A percentile compares a stretch with the other conserved stretches of the same genome.
Evolutionary conservation across 495 filamentous ascomycete species (phyloP).

Genomic region (Penicillium coffeae): DNA sequence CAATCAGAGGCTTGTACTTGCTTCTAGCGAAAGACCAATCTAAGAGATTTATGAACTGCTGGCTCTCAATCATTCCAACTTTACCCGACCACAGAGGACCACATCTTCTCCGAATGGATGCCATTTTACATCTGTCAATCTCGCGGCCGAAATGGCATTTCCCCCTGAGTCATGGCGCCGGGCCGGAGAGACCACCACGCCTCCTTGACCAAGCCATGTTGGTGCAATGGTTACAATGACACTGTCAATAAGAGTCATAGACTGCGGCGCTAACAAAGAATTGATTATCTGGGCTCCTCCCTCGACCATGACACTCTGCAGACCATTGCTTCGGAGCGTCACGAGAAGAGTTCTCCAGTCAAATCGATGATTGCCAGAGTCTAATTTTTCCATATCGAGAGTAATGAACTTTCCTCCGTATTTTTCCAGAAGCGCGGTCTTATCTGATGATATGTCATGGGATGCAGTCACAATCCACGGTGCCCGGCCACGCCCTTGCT

Average conservation of each 20-base stretch:
- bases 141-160: conserved; percentile 49
- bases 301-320: conserved; percentile 82
- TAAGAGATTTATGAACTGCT: too few relatives aligned
- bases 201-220: conserved; percentile 74
- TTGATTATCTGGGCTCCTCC: conserved; percentile 80
- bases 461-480: conserved; percentile 60
- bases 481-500: conserved; percentile 59
- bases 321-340: conserved; percentile 49
- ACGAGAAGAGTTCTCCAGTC: conserved; percentile 62
- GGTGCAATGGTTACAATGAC: conserved; percentile 86
- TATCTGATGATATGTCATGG: conserved; percentile 22
- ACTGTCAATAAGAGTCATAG: conserved; percentile 55
- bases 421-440: conserved; percentile 31
- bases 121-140: conserved; percentile 67
- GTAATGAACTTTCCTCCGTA: conserved; percentile 45
- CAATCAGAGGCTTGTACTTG: too few relatives aligned
- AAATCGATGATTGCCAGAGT: conserved; percentile 21
- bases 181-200: conserved; percentile 66
- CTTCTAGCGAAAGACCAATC: too few relatives aligned
- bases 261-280: conserved; percentile 58
- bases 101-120: conserved; percentile 72
- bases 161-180: conserved; percentile 39
- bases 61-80: too few relatives aligned
- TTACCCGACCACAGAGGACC: conserved; percentile 64
- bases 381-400: conserved; percentile 18